Conservation (phyloP, 2,329 filamentous ascomycete species). For the Rhexocercosporidium sp. region DNA sequence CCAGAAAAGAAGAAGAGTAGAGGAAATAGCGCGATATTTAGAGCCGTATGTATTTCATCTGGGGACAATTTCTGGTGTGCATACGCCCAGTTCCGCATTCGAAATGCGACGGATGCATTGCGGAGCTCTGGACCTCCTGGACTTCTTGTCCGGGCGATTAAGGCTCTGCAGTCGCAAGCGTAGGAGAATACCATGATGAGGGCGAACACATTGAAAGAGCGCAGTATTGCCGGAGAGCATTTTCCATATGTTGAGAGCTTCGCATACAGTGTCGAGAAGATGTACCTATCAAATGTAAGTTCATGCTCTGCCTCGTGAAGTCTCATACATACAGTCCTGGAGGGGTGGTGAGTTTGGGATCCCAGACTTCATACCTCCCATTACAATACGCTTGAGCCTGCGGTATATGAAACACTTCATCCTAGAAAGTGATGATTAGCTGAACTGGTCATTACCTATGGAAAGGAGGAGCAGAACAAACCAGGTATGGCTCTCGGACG, state of each 20-base stretch:
- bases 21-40: constrained; percentile 87
- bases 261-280: constrained; percentile 50
- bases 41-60: constrained; percentile 59
- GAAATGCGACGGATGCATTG: constrained; percentile 7
- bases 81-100: background rate
- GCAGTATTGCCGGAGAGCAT: constrained; percentile 52
- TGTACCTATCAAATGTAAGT: constrained; percentile 47
- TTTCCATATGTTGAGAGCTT: constrained; percentile 39
- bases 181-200: constrained; percentile 48
- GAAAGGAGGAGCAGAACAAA: constrained; percentile 11
- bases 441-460: background rate
- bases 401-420: constrained; percentile 87
- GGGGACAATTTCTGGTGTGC: constrained; percentile 4
- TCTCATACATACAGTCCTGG: constrained; percentile 72
- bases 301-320: background rate
- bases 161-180: constrained; percentile 34
- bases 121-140: background rate
- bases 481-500: constrained; percentile 39
- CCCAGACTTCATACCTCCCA: constrained; percentile 79
- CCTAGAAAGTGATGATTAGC: constrained; percentile 53
- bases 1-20: constrained; percentile 95
- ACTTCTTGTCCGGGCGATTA: constrained; percentile 26
- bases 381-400: constrained; percentile 89
- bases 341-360: constrained; percentile 96
- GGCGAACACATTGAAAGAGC: constrained; percentile 54